phyloP scores from a whole-genome alignment of 257 asterid genomes.

The Haberlea rhodopensis region DNA sequence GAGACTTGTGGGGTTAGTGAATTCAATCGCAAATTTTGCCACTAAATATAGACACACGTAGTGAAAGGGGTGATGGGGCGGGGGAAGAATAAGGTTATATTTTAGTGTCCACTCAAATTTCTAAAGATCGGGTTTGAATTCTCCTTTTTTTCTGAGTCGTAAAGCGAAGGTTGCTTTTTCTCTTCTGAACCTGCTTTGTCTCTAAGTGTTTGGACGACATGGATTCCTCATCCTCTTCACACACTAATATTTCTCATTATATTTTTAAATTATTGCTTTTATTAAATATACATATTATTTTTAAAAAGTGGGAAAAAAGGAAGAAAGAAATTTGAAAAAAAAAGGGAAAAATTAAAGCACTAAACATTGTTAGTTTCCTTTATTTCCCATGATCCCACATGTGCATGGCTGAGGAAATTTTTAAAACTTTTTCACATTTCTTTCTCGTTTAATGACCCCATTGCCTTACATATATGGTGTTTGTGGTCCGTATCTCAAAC shows the following conservation, averaged over 20 bases:
- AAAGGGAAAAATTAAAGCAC: background rate
- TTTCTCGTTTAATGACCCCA: no score
- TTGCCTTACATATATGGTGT: no score
- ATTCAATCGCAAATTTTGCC: slow-evolving; percentile 31
- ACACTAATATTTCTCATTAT: slow-evolving; percentile 17
- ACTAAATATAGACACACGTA: slow-evolving; percentile 56
- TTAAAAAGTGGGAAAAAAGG: background rate
- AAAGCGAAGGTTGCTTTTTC: slow-evolving; percentile 72
- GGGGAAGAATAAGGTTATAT: slow-evolving; percentile 18
- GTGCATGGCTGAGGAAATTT: background rate
- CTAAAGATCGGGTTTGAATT: slow-evolving; percentile 57
- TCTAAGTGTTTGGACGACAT: slow-evolving; percentile 80
- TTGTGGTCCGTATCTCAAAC: no score
- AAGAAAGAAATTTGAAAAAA: background rate
- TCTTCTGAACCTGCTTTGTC: slow-evolving; percentile 84
- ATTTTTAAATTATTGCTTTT: background rate
- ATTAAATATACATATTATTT: slow-evolving; percentile 5
- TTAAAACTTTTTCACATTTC: no score
- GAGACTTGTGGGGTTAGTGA: slow-evolving; percentile 43
- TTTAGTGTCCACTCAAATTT: slow-evolving; percentile 50
- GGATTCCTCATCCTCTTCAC: slow-evolving; percentile 65
- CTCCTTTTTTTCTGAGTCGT: slow-evolving; percentile 76
- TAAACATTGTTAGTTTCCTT: background rate
- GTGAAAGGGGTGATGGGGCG: background rate
- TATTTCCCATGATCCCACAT: background rate